phyloP scores from a whole-genome alignment of 805 yeast genomes.

The Tanozyma kutaoensis region DNA sequence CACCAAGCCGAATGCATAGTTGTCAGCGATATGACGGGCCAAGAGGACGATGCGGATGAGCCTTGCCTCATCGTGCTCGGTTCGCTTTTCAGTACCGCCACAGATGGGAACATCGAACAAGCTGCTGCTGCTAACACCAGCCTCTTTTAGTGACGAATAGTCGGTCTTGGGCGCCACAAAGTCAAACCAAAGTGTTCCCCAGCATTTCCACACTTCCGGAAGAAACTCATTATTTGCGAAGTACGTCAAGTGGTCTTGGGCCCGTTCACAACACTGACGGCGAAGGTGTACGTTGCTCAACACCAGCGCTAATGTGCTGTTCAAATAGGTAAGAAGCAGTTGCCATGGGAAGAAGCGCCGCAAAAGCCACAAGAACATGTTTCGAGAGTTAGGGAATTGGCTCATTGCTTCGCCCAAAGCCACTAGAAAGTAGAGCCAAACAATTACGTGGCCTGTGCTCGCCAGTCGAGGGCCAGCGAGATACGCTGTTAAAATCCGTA shows the following conservation, averaged over 20 bases:
- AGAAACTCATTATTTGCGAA: conserved; percentile 49
- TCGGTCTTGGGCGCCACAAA: conserved; percentile 39
- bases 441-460: conserved; percentile 59
- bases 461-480: conserved; percentile 58
- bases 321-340: conserved; percentile 47
- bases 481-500: conserved; percentile 54
- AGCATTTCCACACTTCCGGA: conserved; percentile 73
- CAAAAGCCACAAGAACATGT: conserved; percentile 37
- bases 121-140: conserved; percentile 41
- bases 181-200: conserved; percentile 80
- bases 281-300: conserved; percentile 13
- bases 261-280: conserved; percentile 8
- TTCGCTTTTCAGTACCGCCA: conserved; percentile 27
- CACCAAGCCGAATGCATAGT: conserved; percentile 41
- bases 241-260: conserved; percentile 30
- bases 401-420: conserved; percentile 46
- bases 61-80: conserved; percentile 35
- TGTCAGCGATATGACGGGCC: conserved; percentile 37
- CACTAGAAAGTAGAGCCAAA: conserved; percentile 64
- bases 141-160: conserved; percentile 30
- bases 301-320: conserved; percentile 33
- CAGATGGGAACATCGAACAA: conserved; percentile 56
- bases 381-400: conserved; percentile 29
- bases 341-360: conserved; percentile 59
- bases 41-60: conserved; percentile 37